Evolutionary conservation across 2,329 filamentous ascomycete genomes (phyloP), one percentile per base, ranked within the genome.

Genomic region (Aspergillus aculeatus): DNA sequence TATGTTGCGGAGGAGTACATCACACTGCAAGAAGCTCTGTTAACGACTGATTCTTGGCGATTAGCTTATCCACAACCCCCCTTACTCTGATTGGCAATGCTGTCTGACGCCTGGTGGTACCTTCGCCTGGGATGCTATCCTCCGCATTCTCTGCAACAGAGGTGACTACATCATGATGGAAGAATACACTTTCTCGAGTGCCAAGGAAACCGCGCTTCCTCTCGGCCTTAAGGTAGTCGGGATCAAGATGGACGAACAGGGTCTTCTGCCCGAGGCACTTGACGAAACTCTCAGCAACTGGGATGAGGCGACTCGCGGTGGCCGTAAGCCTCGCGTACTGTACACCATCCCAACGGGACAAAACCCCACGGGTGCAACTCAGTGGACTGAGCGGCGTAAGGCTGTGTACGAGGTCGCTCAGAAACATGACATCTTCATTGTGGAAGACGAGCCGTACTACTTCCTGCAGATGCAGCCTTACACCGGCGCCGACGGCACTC

Each of bases 371-470:
- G 93, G 93, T 9, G 88, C 92, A 11, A 96, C 92, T 3, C 90
- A 94, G 74, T 83, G 87, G 47, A 73, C 77, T 4, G 80, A 86
- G 71, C 82, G 93, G 58, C 82, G 92, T 56, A 81, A 82, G 64
- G 89, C 86, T 23, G 82, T 96, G 50, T 96, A 96, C 77, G 81
- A 81, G 38, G 83, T 96, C 14, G 90, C 89, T 32, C 88, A 89
- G 73, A 92, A 91, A 78, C 91, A 96, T 75, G 90, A 96, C 71
- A 71, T 96, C 47, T 89, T 86, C 78, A 93, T 97, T 71, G 80
- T 96, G 66, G 93, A 97, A 78, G 93, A 96, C 72, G 93, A 96
- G 73, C 93, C 93, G 1, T 96, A 96, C 79, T 96, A 96, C 78
- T 96, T 94, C 79, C 82, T 96, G 38, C 93, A 96, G 71, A 88